phyloP scores from a whole-genome alignment of 2,329 filamentous ascomycete genomes.

The Pestalotiopsis sp. region DNA sequence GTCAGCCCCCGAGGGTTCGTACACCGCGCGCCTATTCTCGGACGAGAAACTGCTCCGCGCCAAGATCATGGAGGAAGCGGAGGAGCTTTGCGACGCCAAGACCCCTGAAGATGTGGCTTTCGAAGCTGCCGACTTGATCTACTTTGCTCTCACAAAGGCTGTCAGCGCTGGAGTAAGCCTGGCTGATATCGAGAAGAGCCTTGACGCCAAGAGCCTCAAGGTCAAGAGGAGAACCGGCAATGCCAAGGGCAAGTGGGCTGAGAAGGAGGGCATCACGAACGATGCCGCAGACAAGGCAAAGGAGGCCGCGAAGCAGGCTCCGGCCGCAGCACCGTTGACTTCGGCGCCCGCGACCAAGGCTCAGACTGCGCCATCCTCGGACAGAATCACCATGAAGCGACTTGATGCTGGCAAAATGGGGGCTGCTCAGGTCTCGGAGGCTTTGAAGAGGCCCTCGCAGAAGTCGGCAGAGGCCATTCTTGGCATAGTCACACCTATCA shows the following conservation, averaged over 20 bases:
- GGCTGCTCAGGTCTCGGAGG: constrained; percentile 68
- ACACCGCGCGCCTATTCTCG: constrained; percentile 90
- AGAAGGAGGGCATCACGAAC: constrained; percentile 72
- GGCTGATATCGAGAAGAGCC: constrained; percentile 86
- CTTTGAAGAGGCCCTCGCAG: constrained; percentile 87
- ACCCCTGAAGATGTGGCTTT: constrained; percentile 85
- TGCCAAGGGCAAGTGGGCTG: constrained; percentile 90
- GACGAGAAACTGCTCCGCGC: constrained; percentile 87
- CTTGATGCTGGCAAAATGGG: constrained; percentile 70
- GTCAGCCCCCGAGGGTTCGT: constrained; percentile 86
- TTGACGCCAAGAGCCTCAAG: constrained; percentile 94
- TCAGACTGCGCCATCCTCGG: constrained; percentile 38
- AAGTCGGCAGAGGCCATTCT: constrained; percentile 94
- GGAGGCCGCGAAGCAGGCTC: constrained; percentile 37
- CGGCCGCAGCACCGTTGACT: constrained; percentile 32
- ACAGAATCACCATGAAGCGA: constrained; percentile 80
- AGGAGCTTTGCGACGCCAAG: constrained; percentile 88
- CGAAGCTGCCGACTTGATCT: constrained; percentile 92
- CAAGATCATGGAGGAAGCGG: constrained; percentile 98
- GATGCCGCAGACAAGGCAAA: constrained; percentile 33
- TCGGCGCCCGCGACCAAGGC: constrained; percentile 42
- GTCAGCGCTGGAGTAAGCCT: constrained; percentile 82
- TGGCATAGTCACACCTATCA: constrained; percentile 87
- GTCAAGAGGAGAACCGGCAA: constrained; percentile 92
- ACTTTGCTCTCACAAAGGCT: constrained; percentile 93